Percentiles rank a stretch among this genome's conserved stretches.
phyloP scores from a whole-genome alignment of 2,329 filamentous ascomycete genomes.

The Colletotrichum limetticola region DNA sequence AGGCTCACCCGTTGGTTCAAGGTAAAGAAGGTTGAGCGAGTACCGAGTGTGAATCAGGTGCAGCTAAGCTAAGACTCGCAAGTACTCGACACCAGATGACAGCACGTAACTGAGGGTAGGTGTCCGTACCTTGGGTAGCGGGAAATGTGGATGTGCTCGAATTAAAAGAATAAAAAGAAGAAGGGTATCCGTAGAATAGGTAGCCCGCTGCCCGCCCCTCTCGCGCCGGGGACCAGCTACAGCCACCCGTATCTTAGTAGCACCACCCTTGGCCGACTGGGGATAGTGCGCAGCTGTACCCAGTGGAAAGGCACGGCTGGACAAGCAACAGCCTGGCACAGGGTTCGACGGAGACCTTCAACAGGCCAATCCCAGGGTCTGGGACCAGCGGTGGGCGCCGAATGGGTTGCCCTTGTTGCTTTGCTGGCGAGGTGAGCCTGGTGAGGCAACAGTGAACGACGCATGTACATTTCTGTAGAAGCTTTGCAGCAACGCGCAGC shows the following conservation, averaged over 20 bases:
- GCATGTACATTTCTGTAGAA: not conserved
- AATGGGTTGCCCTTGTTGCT: conserved; percentile 13
- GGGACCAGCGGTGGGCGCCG: conserved; percentile 16
- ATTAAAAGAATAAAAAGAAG: not conserved
- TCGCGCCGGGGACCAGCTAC: conserved; percentile 12
- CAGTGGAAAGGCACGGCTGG: conserved; percentile 12
- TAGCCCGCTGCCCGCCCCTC: not conserved
- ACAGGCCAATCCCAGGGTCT: conserved; percentile 14
- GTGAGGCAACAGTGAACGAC: not conserved
- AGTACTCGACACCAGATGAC: not conserved
- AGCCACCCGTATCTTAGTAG: conserved; percentile 12
- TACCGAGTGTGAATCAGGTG: not conserved
- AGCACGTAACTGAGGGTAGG: not conserved
- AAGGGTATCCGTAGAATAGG: not conserved
- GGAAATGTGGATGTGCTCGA: not conserved
- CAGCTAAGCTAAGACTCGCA: not conserved
- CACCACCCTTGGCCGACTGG: conserved; percentile 12
- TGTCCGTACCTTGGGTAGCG: not conserved
- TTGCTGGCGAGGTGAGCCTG: conserved; percentile 16
- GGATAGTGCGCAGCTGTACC: conserved; percentile 5
- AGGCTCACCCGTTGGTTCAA: not conserved
- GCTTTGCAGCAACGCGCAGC: not conserved
- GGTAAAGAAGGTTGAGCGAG: not conserved
- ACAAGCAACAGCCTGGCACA: conserved; percentile 23
- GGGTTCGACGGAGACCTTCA: not conserved